Evolutionary conservation across 306 rosid genomes (phyloP).

Genomic region (Dalbergia oliveri): DNA sequence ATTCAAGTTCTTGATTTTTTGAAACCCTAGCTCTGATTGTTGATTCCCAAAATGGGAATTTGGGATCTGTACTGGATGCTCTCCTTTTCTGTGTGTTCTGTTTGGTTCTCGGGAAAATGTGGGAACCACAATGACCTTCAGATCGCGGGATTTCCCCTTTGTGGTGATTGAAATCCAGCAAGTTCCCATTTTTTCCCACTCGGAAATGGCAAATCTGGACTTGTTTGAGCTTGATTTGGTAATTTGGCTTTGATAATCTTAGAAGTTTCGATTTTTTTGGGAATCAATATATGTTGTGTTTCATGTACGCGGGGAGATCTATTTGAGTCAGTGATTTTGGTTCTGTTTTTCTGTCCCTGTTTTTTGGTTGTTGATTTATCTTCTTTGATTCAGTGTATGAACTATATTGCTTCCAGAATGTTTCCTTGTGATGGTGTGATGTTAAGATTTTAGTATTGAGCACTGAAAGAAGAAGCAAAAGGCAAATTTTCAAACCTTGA

Average conservation of each 20-base stretch:
- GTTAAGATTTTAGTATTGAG: constrained; percentile 38
- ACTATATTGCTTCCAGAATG: constrained; percentile 23
- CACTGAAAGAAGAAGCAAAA: constrained; percentile 31
- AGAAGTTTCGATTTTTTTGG: constrained; percentile 1
- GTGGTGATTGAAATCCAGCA: constrained; percentile 41
- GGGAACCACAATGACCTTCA: constrained; percentile 31
- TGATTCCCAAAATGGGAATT: constrained; percentile 30
- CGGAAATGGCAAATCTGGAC: constrained; percentile 38
- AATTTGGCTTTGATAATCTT: constrained; percentile 14
- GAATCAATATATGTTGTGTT: constrained; percentile 22
- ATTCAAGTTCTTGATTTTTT: constrained; percentile 41
- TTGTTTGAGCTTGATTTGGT: constrained; percentile 32
- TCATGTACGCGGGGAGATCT: constrained; percentile 24
- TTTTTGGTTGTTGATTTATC: neutral
- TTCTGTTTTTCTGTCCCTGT: neutral
- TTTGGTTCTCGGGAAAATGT: constrained; percentile 52
- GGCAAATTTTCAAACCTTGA: constrained; percentile 31
- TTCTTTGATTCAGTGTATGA: neutral
- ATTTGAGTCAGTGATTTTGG: neutral
- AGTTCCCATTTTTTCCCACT: constrained; percentile 28
- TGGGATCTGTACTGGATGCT: constrained; percentile 50
- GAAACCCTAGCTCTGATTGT: constrained; percentile 23
- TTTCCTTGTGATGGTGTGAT: neutral
- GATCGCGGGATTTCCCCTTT: constrained; percentile 53
- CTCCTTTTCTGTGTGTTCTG: neutral